Evolutionary conservation across 768 basidiomycete genomes (phyloP).

Genomic region (Russula vinacea): DNA sequence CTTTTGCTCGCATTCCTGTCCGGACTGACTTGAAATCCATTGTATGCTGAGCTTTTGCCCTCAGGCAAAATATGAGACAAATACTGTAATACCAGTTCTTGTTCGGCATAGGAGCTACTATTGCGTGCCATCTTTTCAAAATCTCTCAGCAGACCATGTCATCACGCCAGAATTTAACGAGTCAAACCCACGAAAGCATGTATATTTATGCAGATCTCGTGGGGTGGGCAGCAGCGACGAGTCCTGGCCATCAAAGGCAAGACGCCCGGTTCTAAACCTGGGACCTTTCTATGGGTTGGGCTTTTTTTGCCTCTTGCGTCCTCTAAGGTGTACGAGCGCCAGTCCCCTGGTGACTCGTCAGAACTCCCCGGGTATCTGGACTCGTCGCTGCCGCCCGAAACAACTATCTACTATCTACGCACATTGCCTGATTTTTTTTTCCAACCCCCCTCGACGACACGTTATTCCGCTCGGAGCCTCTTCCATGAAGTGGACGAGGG

Average conservation of each 20-base stretch:
- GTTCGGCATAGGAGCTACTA: too few species aligned
- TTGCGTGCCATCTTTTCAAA: too few species aligned
- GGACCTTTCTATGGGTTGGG: constrained; percentile 12
- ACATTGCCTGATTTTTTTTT: not conserved
- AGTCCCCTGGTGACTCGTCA: constrained; percentile 23
- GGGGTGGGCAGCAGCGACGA: constrained; percentile 20
- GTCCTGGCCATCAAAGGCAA: constrained; percentile 24
- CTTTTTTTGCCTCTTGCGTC: constrained; percentile 18
- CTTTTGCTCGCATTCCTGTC: too few species aligned
- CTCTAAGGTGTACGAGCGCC: constrained; percentile 23
- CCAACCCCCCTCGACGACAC: constrained; percentile 3
- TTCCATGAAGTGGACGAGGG: too few species aligned
- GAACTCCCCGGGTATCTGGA: constrained; percentile 25
- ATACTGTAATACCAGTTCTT: too few species aligned
- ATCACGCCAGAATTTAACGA: not conserved
- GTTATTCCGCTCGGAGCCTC: not conserved
- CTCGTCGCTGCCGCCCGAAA: constrained; percentile 9
- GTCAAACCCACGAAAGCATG: constrained; percentile 14
- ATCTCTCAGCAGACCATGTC: not conserved
- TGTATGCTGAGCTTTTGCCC: too few species aligned
- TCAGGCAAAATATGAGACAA: too few species aligned
- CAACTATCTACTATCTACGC: not conserved
- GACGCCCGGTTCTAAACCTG: constrained; percentile 25
- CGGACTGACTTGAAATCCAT: too few species aligned
- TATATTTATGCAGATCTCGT: too few species aligned